These are phyloP conservation scores for Anthracocystis walkeri DNA, from an alignment of 1,284 basidiomycete genomes.

Conservation along the genomic window DNA sequence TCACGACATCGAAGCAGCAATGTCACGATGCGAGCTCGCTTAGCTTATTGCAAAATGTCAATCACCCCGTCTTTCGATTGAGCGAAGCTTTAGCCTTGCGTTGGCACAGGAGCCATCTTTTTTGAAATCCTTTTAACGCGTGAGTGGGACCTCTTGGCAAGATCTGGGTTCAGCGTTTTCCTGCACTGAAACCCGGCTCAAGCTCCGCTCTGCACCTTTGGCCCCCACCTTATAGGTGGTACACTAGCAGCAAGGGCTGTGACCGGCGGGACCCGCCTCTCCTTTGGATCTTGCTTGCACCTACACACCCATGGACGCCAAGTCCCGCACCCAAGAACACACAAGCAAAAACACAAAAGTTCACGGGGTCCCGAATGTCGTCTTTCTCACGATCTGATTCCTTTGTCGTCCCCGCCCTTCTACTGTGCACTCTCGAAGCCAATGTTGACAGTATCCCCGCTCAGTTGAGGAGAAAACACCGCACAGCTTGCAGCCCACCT, in stretches of 20 bases:
- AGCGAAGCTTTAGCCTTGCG: neutral
- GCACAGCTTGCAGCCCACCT: too few species aligned
- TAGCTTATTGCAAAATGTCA: too few species aligned
- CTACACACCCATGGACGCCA: conserved; percentile 18
- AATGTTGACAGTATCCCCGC: neutral
- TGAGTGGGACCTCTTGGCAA: neutral
- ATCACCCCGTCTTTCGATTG: too few species aligned
- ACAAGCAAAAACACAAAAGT: neutral
- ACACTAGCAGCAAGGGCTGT: neutral
- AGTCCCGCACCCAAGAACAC: conserved; percentile 18
- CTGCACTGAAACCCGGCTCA: neutral
- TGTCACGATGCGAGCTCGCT: too few species aligned
- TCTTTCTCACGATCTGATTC: neutral
- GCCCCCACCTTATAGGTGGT: neutral
- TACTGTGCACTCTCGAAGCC: neutral
- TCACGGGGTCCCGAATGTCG: neutral
- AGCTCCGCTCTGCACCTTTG: neutral
- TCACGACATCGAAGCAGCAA: too few species aligned
- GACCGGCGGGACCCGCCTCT: neutral
- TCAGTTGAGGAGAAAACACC: too few species aligned
- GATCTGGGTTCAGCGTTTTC: neutral
- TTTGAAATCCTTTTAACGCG: neutral
- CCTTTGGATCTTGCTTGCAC: conserved; percentile 1
- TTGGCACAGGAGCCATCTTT: neutral
- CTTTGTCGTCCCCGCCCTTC: neutral